Evolutionary conservation across 352 stramenopile genomes (phyloP), one percentile per base, ranked within the genome.

Genomic region (Phytophthora capsici): DNA sequence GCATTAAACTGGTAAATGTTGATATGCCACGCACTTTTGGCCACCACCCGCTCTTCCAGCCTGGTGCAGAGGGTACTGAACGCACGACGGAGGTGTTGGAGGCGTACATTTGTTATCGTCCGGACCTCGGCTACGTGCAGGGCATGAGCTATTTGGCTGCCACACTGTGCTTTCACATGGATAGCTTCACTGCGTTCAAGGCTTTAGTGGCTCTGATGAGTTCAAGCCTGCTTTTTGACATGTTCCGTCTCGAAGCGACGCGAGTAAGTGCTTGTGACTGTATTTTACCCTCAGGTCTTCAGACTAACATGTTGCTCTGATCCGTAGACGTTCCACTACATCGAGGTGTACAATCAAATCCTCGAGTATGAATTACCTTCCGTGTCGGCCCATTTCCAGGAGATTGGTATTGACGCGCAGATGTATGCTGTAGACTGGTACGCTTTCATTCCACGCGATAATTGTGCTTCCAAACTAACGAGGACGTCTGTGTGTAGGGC

Each of bases 341-440:
- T 95, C 25, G 56, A 76, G 14, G 66, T 89, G 2, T 93, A 94
- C 69, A 89, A 94, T 44, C 71, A 82, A 37, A 88, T 95, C 36
- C 55, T 95, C n/a, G 72, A 91, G 61, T 88, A 91, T 56, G 86
- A 94, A 63, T 66, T 95, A 43, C 88, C 88, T 9, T 37, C 50
- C 14, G 45, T 95, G 26, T 66, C 84, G 16, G 66, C 66, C 0
- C 82, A 95, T 45, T 94, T 95, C 57, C 63, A 93, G 41, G 66
- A 86, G 12, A 52, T 71, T 6, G 88, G 88, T 51, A 95, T 95
- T 30, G 86, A 94, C 28, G 78, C 85, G 13, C 82, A 93, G 69
- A 95, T 95, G 88, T 95, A 95, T 59, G 81, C 86, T 1, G 84
- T 95, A 14, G 86, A 95, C 66, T 95, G 88, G 86, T 93, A 71